Base-by-base conservation (phyloP, 192 early-diverging fungal genomes). In the Dispira simplex region DNA sequence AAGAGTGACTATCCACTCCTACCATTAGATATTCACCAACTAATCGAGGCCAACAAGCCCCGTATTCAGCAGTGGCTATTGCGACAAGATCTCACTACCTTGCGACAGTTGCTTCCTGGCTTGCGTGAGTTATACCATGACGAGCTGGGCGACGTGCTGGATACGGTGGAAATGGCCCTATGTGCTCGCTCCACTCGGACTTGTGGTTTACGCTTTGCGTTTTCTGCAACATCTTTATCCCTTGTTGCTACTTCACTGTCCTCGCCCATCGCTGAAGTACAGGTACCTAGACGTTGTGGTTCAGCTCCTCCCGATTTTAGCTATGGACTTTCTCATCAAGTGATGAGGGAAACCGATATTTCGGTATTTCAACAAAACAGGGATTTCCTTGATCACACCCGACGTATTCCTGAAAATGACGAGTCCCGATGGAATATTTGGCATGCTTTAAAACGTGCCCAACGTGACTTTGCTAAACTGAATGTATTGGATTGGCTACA, bases 1-100 rank as follows among this genome's bases (percentile, higher is more conserved):
- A 23, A 28, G 23, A 57, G 55, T 21, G 23, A 57, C 1, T 60
- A 60, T n/a, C 58, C 58, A 44, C 58, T 60, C 14, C 58, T 60
- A 16, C 39, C 11, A 14, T 11, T 13, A 1, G 58, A 60, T 14
- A 44, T 60, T 1, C 28, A 16, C 9, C 58, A 60, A 27, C 28
- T 60, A 14, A 27, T 60, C 6, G 26, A 11, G 27, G 14, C 11
- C 8, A 13, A 16, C 27, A n/a, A 27, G 14, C 58, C 58, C 28
- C 58, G 23, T 2, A 16, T 60, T n/a, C 23, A 27, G 21, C 27
- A 14, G 11, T 60, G 58, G 58, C 58, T 60, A 1, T 16, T 60
- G 58, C 12, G 46, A 11, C 28, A 43, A 44, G 6, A 32, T 14
- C 43, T 16, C 32, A 44, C 11, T 8, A 21, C n/a, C 18, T 44